Percentiles rank a stretch among this genome's conserved stretches.
Evolutionary conservation across 257 asterid genomes (phyloP).

Genomic region (Linaria vulgaris): DNA sequence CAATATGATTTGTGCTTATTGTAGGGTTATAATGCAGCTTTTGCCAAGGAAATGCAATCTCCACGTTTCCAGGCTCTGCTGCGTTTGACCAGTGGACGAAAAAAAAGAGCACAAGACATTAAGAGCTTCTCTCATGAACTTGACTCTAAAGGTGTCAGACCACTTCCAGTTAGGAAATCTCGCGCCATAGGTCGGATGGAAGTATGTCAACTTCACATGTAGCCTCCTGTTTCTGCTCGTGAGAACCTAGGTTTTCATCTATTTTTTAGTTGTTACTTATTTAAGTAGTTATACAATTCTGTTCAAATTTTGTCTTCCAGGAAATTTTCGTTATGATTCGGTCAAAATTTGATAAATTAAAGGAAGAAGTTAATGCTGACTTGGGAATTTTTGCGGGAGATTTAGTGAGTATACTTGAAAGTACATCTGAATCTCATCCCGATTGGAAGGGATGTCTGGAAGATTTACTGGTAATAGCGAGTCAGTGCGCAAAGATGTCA

Average conservation of each 20-base stretch:
- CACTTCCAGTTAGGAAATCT: constrained; percentile 95
- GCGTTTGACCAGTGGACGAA: constrained; percentile 81
- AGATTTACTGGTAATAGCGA: constrained; percentile 82
- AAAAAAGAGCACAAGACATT: constrained; percentile 60
- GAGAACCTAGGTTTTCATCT: constrained; percentile 27
- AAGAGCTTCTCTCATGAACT: constrained; percentile 98
- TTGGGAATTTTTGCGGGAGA: constrained; percentile 90
- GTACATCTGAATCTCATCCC: constrained; percentile 61
- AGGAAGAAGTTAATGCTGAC: constrained; percentile 84
- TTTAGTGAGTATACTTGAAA: constrained; percentile 75
- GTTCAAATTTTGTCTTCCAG: constrained; percentile 38
- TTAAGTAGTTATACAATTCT: background rate
- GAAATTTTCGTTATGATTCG: constrained; percentile 76
- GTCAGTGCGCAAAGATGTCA: constrained; percentile 78
- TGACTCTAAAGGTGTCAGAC: constrained; percentile 86
- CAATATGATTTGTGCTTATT: constrained; percentile 35
- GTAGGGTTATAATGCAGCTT: constrained; percentile 73
- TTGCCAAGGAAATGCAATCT: constrained; percentile 88
- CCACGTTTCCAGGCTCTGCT: constrained; percentile 93
- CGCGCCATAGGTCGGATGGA: constrained; percentile 85
- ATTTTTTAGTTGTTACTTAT: constrained; percentile 24
- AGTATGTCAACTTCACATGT: constrained; percentile 56
- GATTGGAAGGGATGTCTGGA: constrained; percentile 72
- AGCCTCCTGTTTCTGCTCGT: constrained; percentile 37
- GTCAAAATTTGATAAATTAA: constrained; percentile 73